These are phyloP conservation scores for Peronospora belbahrii DNA, from an alignment of 352 stramenopile genomes.

Conservation along the genomic window DNA sequence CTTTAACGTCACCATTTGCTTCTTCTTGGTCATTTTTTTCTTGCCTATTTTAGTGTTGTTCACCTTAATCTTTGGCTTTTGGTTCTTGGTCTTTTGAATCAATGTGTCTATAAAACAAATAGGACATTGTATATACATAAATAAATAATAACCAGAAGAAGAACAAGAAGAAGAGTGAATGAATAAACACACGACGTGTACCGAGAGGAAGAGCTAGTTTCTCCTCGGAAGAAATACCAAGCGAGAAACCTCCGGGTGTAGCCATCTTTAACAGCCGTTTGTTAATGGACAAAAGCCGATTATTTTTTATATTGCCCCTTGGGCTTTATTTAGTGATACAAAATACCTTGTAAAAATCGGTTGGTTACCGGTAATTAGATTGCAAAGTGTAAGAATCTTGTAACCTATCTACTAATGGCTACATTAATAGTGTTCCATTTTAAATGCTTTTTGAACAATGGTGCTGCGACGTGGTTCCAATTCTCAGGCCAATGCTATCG, in stretches of 20 bases:
- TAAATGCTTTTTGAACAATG: slow-evolving; percentile 57
- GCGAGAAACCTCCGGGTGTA: slow-evolving; percentile 25
- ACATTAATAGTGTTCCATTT: slow-evolving; percentile 17
- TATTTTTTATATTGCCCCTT: no score
- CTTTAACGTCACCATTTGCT: slow-evolving; percentile 9
- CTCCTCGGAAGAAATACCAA: slow-evolving; percentile 49
- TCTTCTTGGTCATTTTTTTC: slow-evolving; percentile 12
- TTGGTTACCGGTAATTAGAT: no score
- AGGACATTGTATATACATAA: no score
- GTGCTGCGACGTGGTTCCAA: slow-evolving; percentile 53
- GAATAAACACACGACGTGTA: slow-evolving; percentile 1
- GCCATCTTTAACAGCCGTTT: slow-evolving; percentile 13
- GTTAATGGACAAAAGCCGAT: no score
- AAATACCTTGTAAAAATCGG: no score
- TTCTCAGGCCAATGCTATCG: slow-evolving; percentile 70
- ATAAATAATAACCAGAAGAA: no score
- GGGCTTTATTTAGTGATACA: no score
- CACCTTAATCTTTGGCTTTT: slow-evolving; percentile 21
- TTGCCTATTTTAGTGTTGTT: background rate
- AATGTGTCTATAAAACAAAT: slow-evolving; percentile 34
- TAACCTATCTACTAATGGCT: background rate
- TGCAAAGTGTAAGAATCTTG: no score
- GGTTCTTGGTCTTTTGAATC: slow-evolving; percentile 37
- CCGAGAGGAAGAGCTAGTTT: slow-evolving; percentile 48
- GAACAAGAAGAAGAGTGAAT: background rate